Conservation (phyloP, 352 stramenopile genomes). For the Elongisporangium prolatum region DNA sequence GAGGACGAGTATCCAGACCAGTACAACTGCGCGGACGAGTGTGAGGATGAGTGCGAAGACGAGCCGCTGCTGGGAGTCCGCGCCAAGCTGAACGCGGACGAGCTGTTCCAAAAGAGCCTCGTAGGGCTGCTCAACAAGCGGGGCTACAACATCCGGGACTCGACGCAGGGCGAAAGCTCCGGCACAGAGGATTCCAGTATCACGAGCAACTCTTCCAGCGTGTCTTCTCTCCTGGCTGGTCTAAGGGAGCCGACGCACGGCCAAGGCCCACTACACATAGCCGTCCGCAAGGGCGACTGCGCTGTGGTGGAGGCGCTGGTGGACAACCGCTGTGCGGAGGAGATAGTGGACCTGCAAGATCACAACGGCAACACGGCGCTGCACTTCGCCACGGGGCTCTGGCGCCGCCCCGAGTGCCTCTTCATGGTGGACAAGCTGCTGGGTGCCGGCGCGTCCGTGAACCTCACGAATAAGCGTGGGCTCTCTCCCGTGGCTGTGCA, state of each 20-base stretch:
- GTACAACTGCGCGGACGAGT: constrained; percentile 3
- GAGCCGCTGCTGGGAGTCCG: constrained; percentile 9
- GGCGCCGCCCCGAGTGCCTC: constrained; percentile 39
- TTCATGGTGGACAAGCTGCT: constrained; percentile 46
- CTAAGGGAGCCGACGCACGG: constrained; percentile 72
- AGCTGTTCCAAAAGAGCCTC: constrained; percentile 66
- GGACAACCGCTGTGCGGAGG: constrained; percentile 59
- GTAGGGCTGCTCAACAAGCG: constrained; percentile 77
- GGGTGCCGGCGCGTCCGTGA: constrained; percentile 43
- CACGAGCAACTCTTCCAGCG: constrained; percentile 49
- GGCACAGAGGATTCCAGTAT: constrained; percentile 46
- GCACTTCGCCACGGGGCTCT: constrained; percentile 70
- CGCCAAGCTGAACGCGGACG: constrained; percentile 29
- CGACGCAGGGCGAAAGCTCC: constrained; percentile 43
- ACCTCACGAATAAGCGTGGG: constrained; percentile 52
- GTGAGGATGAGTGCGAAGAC: neutral
- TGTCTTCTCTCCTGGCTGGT: constrained; percentile 66
- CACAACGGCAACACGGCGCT: constrained; percentile 81
- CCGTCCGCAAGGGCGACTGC: constrained; percentile 64
- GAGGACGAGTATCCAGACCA: neutral
- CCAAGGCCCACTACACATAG: constrained; percentile 74
- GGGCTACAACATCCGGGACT: constrained; percentile 79
- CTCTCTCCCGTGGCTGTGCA: constrained; percentile 67
- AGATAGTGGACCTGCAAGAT: constrained; percentile 65
- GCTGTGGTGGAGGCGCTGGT: constrained; percentile 70